These are phyloP conservation scores for Cylindrodendrum hubeiense DNA, from an alignment of 2,329 filamentous ascomycete species.

Conservation along the genomic window DNA sequence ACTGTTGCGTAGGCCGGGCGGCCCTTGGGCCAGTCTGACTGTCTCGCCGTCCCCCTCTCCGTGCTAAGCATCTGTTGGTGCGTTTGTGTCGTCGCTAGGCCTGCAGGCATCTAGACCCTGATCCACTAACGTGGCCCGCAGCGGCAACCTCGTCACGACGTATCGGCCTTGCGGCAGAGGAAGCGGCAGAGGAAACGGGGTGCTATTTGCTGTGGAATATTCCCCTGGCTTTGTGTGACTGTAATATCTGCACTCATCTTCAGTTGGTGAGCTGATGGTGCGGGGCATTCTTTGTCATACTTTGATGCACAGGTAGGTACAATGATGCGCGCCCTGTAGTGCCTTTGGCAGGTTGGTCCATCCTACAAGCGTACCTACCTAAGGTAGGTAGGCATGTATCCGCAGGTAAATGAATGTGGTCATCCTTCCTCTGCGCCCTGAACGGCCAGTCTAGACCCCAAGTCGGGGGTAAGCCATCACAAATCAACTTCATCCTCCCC, in stretches of 20 bases:
- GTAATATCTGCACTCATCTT: neutral
- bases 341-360: neutral
- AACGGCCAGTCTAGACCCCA: neutral
- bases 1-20: slow-evolving; percentile 5
- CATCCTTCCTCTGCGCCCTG: neutral
- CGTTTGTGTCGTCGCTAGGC: neutral
- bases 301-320: too few species aligned
- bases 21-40: slow-evolving; percentile 1
- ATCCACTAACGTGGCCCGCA: neutral
- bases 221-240: neutral
- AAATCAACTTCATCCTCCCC: neutral
- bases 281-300: neutral
- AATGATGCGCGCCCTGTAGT: neutral
- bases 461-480: neutral
- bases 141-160: neutral
- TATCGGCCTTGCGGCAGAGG: neutral
- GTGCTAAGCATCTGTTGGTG: neutral
- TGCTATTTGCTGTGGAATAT: too few species aligned
- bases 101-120: neutral
- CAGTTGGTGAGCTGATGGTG: neutral
- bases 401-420: neutral
- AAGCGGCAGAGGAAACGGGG: too few species aligned
- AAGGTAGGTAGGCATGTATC: too few species aligned
- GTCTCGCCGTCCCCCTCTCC: neutral
- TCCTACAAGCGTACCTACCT: neutral